Evolutionary conservation across 371 early-diverging fungal species (phyloP).

Genomic region (Zancudomyces culisetae): DNA sequence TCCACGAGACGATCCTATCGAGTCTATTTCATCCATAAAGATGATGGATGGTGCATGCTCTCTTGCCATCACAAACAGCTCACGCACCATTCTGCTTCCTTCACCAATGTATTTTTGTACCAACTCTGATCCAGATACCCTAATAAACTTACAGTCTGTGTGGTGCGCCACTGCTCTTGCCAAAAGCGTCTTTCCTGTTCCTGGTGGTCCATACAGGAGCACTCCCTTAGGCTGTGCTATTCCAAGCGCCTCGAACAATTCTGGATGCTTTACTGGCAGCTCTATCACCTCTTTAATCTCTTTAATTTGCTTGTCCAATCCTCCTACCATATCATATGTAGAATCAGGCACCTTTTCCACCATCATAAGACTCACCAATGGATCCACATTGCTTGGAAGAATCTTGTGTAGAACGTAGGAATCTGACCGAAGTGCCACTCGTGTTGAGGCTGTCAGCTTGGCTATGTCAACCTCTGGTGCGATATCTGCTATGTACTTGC

Average conservation of each 20-base stretch:
- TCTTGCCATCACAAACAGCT: conserved; percentile 98
- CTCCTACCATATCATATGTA: conserved; percentile 99
- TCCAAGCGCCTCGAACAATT: conserved; percentile 97
- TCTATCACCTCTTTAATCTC: conserved; percentile 99
- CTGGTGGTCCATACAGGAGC: conserved; percentile 97
- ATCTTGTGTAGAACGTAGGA: conserved; percentile 74
- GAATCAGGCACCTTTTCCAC: conserved; percentile 99
- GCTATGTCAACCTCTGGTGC: conserved; percentile 73
- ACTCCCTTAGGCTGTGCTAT: conserved; percentile 99
- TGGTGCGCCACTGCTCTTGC: conserved; percentile 99
- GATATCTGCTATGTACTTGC: conserved; percentile 97
- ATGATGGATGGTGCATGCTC: conserved; percentile 98
- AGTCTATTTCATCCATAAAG: conserved; percentile 99
- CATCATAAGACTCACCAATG: conserved; percentile 97
- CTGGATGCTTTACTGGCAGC: conserved; percentile 97
- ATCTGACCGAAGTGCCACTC: conserved; percentile 95
- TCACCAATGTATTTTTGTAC: conserved; percentile 99
- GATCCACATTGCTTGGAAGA: conserved; percentile 89
- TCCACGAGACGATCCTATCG: conserved; percentile 90
- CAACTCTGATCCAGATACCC: conserved; percentile 97
- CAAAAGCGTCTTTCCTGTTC: conserved; percentile 98
- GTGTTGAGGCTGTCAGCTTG: conserved; percentile 80
- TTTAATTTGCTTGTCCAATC: conserved; percentile 98
- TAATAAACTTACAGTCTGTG: conserved; percentile 98
- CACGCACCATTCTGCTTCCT: conserved; percentile 98